Percentiles rank a stretch among this genome's conserved stretches.
phyloP scores from a whole-genome alignment of 2,329 filamentous ascomycete species.

The Botrytis squamosa region DNA sequence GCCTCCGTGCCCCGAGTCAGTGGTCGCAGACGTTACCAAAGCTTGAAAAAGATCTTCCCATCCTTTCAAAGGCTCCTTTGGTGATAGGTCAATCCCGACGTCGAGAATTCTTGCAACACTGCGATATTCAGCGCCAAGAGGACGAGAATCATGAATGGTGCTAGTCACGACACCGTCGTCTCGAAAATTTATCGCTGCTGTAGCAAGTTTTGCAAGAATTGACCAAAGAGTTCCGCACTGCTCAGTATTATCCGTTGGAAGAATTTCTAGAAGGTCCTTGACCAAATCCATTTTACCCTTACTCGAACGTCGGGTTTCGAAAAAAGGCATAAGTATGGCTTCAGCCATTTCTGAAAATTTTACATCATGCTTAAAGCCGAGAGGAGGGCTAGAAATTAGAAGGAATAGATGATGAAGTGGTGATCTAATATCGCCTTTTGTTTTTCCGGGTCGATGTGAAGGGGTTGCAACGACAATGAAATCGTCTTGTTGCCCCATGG shows the following conservation, averaged over 20 bases:
- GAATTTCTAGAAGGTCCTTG: slow-evolving; percentile 32
- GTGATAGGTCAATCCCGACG: slow-evolving; percentile 51
- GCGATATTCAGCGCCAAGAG: slow-evolving; percentile 67
- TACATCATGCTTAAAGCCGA: slow-evolving; percentile 31
- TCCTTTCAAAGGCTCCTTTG: slow-evolving; percentile 32
- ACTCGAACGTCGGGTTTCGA: slow-evolving; percentile 43
- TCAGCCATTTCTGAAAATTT: slow-evolving; percentile 41
- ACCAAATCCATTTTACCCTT: slow-evolving; percentile 42
- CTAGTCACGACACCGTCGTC: slow-evolving; percentile 28
- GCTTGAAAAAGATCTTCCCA: slow-evolving; percentile 56
- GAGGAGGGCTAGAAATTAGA: slow-evolving; percentile 46
- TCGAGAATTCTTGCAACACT: slow-evolving; percentile 67
- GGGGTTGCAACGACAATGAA: slow-evolving; percentile 66
- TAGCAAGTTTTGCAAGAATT: slow-evolving; percentile 35
- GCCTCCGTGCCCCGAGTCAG: slow-evolving; percentile 66
- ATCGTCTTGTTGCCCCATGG: slow-evolving; percentile 51
- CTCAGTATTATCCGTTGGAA: slow-evolving; percentile 36
- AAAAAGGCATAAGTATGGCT: slow-evolving; percentile 58
- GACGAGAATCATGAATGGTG: slow-evolving; percentile 44
- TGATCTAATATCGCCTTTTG: slow-evolving; percentile 51
- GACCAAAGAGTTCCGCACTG: slow-evolving; percentile 33
- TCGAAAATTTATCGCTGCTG: slow-evolving; percentile 27
- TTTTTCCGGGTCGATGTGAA: slow-evolving; percentile 54
- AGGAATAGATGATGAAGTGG: slow-evolving; percentile 66
- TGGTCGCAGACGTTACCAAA: slow-evolving; percentile 55